Evolutionary conservation across 352 stramenopile genomes (phyloP).

Genomic region (Thalassiosira oceanica): DNA sequence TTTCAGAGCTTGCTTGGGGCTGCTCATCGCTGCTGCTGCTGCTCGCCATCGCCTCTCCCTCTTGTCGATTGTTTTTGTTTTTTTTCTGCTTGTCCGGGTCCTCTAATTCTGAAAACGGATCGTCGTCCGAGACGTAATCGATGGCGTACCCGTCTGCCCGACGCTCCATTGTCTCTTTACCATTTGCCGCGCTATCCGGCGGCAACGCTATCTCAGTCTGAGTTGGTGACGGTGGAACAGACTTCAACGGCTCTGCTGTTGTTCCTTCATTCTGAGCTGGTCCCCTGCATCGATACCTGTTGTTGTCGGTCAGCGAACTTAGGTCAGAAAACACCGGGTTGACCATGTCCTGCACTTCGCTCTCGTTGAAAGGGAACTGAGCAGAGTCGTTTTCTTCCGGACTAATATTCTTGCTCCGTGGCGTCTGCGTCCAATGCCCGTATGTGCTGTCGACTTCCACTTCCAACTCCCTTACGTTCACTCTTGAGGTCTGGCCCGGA

Average conservation of each 20-base stretch:
- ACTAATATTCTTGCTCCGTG: no score
- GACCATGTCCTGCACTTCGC: background rate
- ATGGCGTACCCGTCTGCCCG: background rate
- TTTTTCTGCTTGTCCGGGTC: conserved; percentile 4
- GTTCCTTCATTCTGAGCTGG: no score
- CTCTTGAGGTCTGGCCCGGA: no score
- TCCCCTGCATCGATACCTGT: background rate
- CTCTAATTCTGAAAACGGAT: conserved; percentile 12
- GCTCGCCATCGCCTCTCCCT: background rate
- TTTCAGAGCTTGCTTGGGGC: background rate
- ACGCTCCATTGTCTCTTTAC: background rate
- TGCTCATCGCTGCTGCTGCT: background rate
- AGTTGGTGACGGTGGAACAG: no score
- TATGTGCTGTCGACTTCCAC: no score
- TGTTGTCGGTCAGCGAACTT: background rate
- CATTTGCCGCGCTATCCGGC: conserved; percentile 2
- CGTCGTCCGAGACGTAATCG: conserved; percentile 16
- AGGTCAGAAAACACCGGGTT: background rate
- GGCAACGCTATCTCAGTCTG: background rate
- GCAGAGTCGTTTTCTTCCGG: no score
- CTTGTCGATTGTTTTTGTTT: background rate
- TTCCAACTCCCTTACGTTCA: no score
- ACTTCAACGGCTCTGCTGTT: background rate
- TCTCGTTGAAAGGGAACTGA: background rate
- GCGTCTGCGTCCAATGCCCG: no score